A percentile compares a stretch with the other conserved stretches of the same genome.
Conservation (phyloP, 805 yeast genomes). For the Saccharomycopsis sp. region DNA sequence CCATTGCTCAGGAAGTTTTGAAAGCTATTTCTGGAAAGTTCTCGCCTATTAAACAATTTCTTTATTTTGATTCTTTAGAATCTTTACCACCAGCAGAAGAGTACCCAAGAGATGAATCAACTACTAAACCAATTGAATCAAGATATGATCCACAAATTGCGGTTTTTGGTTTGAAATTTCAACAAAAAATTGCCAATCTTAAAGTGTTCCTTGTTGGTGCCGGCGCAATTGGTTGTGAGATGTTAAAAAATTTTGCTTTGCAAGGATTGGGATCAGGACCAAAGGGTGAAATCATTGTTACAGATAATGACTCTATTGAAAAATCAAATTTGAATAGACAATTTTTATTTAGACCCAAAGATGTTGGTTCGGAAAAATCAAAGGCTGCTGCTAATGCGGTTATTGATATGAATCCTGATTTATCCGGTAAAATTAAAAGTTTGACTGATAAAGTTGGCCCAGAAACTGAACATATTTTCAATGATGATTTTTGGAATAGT, state of each 20-base stretch:
- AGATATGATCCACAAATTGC: constrained; percentile 96
- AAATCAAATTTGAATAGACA: constrained; percentile 94
- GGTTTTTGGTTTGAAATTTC: constrained; percentile 76
- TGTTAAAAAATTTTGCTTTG: constrained; percentile 97
- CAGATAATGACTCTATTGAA: constrained; percentile 94
- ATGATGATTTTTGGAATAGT: constrained; percentile 74
- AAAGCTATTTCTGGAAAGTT: constrained; percentile 94
- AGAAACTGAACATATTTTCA: constrained; percentile 81
- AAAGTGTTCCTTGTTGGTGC: constrained; percentile 89
- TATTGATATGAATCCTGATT: constrained; percentile 72
- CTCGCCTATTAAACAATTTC: constrained; percentile 83
- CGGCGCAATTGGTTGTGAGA: constrained; percentile 99
- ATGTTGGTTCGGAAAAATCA: constrained; percentile 86
- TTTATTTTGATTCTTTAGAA: constrained; percentile 91
- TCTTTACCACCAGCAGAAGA: constrained; percentile 58
- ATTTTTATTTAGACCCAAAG: constrained; percentile 87
- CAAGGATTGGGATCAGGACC: constrained; percentile 93
- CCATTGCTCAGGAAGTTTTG: constrained; percentile 92
- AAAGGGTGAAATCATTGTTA: constrained; percentile 70
- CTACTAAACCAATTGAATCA: constrained; percentile 64
- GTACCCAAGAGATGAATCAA: constrained; percentile 55
- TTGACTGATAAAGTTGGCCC: constrained; percentile 83
- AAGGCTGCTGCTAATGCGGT: constrained; percentile 87
- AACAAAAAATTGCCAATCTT: constrained; percentile 61
- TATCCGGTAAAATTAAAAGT: constrained; percentile 66